These are phyloP conservation scores for Leccinum fuscescens DNA, from an alignment of 1,284 basidiomycete genomes.

Conservation along the genomic window DNA sequence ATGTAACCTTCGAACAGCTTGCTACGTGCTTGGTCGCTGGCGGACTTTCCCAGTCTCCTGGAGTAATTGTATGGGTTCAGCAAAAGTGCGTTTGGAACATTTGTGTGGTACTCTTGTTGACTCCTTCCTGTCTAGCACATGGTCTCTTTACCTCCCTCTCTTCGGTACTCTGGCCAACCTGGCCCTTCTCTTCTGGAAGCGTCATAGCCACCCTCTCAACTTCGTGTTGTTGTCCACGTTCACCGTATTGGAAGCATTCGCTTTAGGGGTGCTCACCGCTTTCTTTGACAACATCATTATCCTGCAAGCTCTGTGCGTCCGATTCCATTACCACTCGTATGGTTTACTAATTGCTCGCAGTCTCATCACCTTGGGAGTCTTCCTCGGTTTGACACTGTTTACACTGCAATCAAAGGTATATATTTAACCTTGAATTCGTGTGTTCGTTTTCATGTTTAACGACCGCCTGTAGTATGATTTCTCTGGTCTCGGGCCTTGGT, in stretches of 20 bases:
- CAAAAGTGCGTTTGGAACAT: slow-evolving; percentile 49
- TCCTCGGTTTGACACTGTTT: slow-evolving; percentile 84
- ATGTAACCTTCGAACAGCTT: slow-evolving; percentile 42
- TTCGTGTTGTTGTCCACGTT: slow-evolving; percentile 75
- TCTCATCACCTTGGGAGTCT: slow-evolving; percentile 82
- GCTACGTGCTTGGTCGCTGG: slow-evolving; percentile 72
- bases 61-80: slow-evolving; percentile 63
- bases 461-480: slow-evolving; percentile 71
- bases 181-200: slow-evolving; percentile 81
- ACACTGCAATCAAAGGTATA: slow-evolving; percentile 79
- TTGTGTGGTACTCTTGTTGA: slow-evolving; percentile 2
- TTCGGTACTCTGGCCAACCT: slow-evolving; percentile 75
- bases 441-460: background rate
- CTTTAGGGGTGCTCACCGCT: slow-evolving; percentile 74
- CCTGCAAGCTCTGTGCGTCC: slow-evolving; percentile 76
- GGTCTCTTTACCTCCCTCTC: slow-evolving; percentile 75
- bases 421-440: background rate
- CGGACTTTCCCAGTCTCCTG: slow-evolving; percentile 55
- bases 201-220: slow-evolving; percentile 82
- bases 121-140: slow-evolving; percentile 45
- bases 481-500: slow-evolving; percentile 78
- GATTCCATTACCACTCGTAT: background rate
- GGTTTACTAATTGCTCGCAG: slow-evolving; percentile 36
- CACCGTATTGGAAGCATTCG: slow-evolving; percentile 78
- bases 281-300: slow-evolving; percentile 77